These are phyloP conservation scores for Pneumocystis murina DNA, from an alignment of 1,139 yeast species.

Conservation along the genomic window DNA sequence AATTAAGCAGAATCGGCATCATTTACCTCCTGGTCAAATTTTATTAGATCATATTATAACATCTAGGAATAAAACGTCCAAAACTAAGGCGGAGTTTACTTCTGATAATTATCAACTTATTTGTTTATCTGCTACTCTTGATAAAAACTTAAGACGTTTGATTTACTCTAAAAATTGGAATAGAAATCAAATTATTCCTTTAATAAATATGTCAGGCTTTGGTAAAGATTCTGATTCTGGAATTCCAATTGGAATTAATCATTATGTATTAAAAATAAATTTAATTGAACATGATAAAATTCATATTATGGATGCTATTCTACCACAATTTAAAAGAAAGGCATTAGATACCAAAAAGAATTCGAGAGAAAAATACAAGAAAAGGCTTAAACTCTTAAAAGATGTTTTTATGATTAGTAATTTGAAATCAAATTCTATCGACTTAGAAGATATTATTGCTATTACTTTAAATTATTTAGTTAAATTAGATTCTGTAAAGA, in stretches of 20 bases:
- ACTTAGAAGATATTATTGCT: background rate
- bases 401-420: background rate
- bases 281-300: background rate
- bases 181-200: background rate
- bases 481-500: background rate
- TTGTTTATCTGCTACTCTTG: background rate
- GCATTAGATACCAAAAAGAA: background rate
- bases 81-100: background rate
- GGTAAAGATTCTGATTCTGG: background rate
- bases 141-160: background rate
- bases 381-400: background rate
- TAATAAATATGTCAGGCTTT: background rate
- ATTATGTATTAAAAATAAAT: background rate
- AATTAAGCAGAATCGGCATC: background rate
- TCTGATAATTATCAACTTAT: background rate
- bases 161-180: slow-evolving; percentile 1
- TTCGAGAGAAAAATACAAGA: background rate
- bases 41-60: background rate
- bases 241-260: background rate
- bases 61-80: background rate
- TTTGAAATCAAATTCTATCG: background rate
- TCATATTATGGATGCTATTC: background rate
- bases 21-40: background rate
- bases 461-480: background rate
- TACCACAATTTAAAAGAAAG: background rate